Percentiles rank a stretch among this genome's conserved stretches.
These are phyloP conservation scores for Chlamydomonas incerta DNA, from an alignment of 139 green algal genomes.

Conservation along the genomic window DNA sequence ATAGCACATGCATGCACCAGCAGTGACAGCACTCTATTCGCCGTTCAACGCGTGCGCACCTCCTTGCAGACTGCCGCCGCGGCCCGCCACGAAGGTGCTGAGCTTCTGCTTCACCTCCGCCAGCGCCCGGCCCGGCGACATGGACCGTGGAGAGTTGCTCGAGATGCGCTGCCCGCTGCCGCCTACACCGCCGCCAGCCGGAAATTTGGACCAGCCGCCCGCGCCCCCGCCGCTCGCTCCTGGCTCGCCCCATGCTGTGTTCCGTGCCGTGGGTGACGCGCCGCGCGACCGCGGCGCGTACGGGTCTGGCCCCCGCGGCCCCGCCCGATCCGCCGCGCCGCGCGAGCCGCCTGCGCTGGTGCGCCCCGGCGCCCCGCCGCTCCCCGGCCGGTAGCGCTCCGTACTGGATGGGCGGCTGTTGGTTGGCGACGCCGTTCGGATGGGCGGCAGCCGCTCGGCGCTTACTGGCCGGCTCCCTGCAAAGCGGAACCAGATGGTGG, in stretches of 20 bases:
- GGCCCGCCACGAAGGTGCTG: constrained; percentile 46
- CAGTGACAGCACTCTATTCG: too few relatives aligned
- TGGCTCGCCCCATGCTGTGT: neutral
- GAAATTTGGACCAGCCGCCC: constrained; percentile 53
- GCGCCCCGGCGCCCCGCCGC: constrained; percentile 3
- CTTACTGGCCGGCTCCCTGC: constrained; percentile 45
- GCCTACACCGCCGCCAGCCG: neutral
- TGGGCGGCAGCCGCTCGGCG: constrained; percentile 29
- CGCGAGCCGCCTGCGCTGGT: constrained; percentile 6
- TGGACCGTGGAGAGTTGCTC: constrained; percentile 45
- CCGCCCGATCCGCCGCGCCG: neutral
- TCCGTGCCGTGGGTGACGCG: neutral
- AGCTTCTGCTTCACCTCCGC: constrained; percentile 81
- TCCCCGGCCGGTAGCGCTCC: constrained; percentile 44
- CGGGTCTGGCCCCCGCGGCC: neutral
- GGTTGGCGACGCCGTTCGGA: constrained; percentile 37
- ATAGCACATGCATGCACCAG: too few relatives aligned
- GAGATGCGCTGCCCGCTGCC: constrained; percentile 7
- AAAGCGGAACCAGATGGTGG: too few relatives aligned
- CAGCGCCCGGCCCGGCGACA: constrained; percentile 78
- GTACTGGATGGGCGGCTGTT: constrained; percentile 60
- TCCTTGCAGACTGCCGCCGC: neutral
- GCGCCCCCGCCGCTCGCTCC: neutral
- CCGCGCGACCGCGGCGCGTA: constrained; percentile 11
- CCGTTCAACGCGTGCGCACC: too few relatives aligned